Conservation (phyloP, 169 alveolate genomes). For the Plasmodium gaboni region DNA sequence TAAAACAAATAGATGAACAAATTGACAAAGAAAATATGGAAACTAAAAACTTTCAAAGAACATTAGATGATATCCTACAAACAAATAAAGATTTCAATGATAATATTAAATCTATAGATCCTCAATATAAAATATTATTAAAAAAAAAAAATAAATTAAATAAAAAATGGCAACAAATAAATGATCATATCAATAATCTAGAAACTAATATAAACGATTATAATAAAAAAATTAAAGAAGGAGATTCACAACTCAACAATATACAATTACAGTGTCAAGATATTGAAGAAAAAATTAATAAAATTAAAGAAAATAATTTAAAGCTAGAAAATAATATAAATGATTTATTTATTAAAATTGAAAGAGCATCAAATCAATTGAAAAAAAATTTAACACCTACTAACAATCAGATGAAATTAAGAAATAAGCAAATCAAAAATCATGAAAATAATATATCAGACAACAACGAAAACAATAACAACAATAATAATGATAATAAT, state of each 20-base stretch:
- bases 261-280: constrained; percentile 6
- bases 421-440: not conserved
- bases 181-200: constrained; percentile 10
- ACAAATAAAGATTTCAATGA: constrained; percentile 64
- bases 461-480: not conserved
- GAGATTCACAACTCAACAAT: constrained; percentile 15
- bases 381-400: not conserved
- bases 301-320: constrained; percentile 25
- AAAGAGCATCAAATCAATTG: constrained; percentile 61
- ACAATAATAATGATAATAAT: not conserved
- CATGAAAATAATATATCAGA: not conserved
- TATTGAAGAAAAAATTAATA: constrained; percentile 37
- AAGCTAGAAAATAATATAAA: constrained; percentile 37
- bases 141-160: constrained; percentile 71
- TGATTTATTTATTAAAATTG: constrained; percentile 54
- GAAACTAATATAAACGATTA: constrained; percentile 48
- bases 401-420: not conserved
- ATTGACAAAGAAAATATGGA: constrained; percentile 22
- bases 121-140: constrained; percentile 51
- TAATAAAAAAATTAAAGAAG: constrained; percentile 16
- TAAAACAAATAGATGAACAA: constrained; percentile 24
- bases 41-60: constrained; percentile 26
- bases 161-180: constrained; percentile 53
- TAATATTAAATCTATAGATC: constrained; percentile 58
- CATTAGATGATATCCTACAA: constrained; percentile 59